Conservation (phyloP, 345 rosid species). For the Rhodamnia rubescens region DNA sequence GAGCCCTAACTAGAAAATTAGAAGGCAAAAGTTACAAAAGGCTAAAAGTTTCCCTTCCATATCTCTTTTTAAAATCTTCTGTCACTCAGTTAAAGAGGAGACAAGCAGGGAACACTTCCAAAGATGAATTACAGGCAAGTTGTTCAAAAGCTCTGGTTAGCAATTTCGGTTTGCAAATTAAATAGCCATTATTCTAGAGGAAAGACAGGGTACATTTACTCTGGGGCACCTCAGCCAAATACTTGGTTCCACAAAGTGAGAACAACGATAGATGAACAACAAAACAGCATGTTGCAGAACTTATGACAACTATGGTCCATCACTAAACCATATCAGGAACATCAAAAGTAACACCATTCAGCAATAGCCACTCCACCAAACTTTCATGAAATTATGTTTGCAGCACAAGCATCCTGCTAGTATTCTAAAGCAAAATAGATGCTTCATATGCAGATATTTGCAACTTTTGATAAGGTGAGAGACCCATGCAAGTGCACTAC, state of each 20-base stretch:
- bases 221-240: background rate
- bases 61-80: background rate
- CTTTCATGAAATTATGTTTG: background rate
- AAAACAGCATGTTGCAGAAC: background rate
- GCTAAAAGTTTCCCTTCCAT: background rate
- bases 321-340: background rate
- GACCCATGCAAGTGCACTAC: background rate
- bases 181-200: background rate
- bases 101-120: background rate
- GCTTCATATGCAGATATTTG: background rate
- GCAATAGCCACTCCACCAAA: background rate
- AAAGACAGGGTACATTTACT: background rate
- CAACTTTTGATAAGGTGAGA: background rate
- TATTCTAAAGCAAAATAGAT: background rate
- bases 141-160: background rate
- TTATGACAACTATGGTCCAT: background rate
- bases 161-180: background rate
- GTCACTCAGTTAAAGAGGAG: background rate
- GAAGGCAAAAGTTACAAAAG: conserved; percentile 7
- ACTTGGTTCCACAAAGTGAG: background rate
- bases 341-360: background rate
- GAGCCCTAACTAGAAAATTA: conserved; percentile 49
- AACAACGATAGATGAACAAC: background rate
- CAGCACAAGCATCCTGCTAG: background rate
- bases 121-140: background rate